Base-by-base conservation (phyloP, 768 basidiomycete genomes). In the Amanita molliuscula region DNA sequence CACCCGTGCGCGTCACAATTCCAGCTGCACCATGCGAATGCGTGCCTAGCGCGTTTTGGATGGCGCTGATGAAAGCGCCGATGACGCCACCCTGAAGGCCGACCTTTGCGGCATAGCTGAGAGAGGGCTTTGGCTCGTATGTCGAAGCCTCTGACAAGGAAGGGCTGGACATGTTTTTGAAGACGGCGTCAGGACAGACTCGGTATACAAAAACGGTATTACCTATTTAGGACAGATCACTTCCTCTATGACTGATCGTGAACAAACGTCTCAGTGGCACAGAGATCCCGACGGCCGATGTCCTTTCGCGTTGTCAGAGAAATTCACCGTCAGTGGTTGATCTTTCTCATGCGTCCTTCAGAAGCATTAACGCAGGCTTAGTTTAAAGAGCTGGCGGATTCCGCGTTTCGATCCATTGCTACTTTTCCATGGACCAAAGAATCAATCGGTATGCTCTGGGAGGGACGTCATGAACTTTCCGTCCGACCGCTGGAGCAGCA, bases 1-100 rank as follows among this genome's bases (percentile, higher is more conserved):
- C 81, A 51, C 92, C 92, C 28, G 84, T 88, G 55, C 92, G 75
- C 47, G 90, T 90, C 57, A 93, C 62, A 65, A 96, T 80, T 57
- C 93, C 93, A 67, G 82, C 74, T 50, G 88, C 89, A 59, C 89
- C 93, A 56, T 75, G 73, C 35, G 79, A 76, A 67, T 90, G 92
- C 55, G 69, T 75, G 38, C 79, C 81, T 53, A 92, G 70, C 25
- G 86, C 87, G 75, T 89, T 94, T 68, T 90, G 89, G 29, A 77
- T 59, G 10, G 73, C 62, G 52, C 84, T 84, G 65, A 84, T 74
- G 65, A 85, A 76, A 52, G 80, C 73, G 18, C 84, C 84, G 47
- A 86, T 74, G 35, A 68, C 72, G 40, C 74, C 83, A 51, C 78
- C 75, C 60, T 86, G 82, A n/a, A 84, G 67, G 44, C 77, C 82